A percentile compares a stretch with the other conserved stretches of the same genome.
Evolutionary conservation across 2,329 filamentous ascomycete genomes (phyloP).

Genomic region (Helotiales sp.): DNA sequence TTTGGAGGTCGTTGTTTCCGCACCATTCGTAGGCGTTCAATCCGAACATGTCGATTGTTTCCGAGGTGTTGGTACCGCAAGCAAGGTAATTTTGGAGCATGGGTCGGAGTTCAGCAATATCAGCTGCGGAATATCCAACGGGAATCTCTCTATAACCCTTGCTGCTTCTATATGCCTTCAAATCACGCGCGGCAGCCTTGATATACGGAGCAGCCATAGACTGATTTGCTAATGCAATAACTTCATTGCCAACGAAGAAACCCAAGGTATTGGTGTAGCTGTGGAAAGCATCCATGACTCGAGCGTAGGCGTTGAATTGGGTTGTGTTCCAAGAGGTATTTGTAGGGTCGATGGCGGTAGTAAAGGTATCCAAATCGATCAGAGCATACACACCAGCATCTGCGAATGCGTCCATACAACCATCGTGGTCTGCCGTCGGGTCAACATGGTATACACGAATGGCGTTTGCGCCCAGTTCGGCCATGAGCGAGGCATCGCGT

Average conservation of each 20-base stretch:
- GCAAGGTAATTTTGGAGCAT: constrained; percentile 72
- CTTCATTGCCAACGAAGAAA: constrained; percentile 88
- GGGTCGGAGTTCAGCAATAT: constrained; percentile 68
- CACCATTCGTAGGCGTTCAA: constrained; percentile 88
- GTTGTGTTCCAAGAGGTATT: constrained; percentile 70
- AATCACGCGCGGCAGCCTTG: constrained; percentile 77
- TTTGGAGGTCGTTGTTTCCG: constrained; percentile 52
- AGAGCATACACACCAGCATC: constrained; percentile 82
- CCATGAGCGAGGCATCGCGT: constrained; percentile 75
- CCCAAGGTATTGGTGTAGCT: constrained; percentile 77
- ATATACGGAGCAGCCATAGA: constrained; percentile 74
- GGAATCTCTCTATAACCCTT: constrained; percentile 81
- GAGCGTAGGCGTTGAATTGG: constrained; percentile 56
- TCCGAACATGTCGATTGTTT: constrained; percentile 79
- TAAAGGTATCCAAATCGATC: constrained; percentile 78
- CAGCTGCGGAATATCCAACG: constrained; percentile 83
- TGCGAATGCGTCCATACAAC: constrained; percentile 78
- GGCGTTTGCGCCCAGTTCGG: constrained; percentile 76
- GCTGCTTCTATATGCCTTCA: constrained; percentile 76
- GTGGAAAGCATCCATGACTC: constrained; percentile 33
- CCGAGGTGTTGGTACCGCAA: constrained; percentile 68
- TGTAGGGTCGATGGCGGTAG: constrained; percentile 64
- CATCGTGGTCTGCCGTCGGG: constrained; percentile 66
- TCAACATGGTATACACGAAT: constrained; percentile 91
- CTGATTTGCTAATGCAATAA: constrained; percentile 63